Percentiles rank a stretch among this genome's conserved stretches.
Conservation (phyloP, 345 rosid genomes). For the Cardamine occulta region DNA sequence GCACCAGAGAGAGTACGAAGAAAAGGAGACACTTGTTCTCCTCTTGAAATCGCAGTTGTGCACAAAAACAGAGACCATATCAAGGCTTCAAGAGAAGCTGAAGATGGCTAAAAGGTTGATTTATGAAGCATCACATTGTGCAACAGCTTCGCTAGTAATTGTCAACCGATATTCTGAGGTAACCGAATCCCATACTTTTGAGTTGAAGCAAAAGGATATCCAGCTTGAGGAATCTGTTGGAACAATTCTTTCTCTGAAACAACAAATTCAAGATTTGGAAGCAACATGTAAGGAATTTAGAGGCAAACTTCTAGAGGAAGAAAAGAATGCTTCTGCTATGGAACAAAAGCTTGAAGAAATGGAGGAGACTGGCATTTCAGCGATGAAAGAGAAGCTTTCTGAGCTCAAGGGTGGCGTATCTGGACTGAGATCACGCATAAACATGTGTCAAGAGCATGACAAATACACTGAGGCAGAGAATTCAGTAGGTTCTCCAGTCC, state of each 20-base stretch:
- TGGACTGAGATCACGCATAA: conserved; percentile 62
- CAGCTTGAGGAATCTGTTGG: conserved; percentile 55
- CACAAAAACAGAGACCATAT: conserved; percentile 50
- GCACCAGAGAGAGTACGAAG: conserved; percentile 75
- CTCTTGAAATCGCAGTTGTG: conserved; percentile 61
- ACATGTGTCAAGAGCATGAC: conserved; percentile 46
- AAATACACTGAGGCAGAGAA: conserved; percentile 41
- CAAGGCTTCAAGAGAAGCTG: conserved; percentile 60
- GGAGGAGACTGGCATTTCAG: conserved; percentile 60
- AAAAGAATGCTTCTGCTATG: conserved; percentile 51
- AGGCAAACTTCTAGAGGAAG: conserved; percentile 57
- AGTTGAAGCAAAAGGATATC: conserved; percentile 55
- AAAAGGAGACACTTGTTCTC: conserved; percentile 67
- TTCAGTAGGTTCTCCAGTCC: conserved; percentile 37
- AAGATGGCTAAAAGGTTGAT: conserved; percentile 57
- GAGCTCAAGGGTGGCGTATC: conserved; percentile 67
- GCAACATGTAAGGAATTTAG: conserved; percentile 52
- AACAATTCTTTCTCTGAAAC: conserved; percentile 48
- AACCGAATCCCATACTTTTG: conserved; percentile 46
- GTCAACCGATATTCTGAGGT: conserved; percentile 72
- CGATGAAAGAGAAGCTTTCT: conserved; percentile 60
- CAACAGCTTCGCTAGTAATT: conserved; percentile 79
- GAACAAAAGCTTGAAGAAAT: conserved; percentile 60
- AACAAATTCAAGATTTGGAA: conserved; percentile 53
- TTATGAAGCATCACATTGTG: conserved; percentile 59